Base-by-base conservation (phyloP, 345 rosid species). In the Murraya koenigii region DNA sequence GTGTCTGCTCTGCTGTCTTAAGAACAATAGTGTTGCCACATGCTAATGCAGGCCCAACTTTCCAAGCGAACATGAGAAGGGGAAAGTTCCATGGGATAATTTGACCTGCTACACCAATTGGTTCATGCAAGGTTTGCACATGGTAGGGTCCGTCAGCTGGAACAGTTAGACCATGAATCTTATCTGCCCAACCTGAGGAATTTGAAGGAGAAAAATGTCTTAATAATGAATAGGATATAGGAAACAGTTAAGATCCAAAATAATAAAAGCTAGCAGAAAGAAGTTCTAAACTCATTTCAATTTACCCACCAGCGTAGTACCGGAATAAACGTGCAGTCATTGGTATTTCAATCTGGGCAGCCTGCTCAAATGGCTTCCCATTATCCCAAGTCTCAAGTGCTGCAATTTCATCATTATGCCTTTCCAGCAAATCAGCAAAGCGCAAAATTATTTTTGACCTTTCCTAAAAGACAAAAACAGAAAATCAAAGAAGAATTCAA, bases 61-160 rank as follows among this genome's bases (percentile, higher is more conserved):
- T 95, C 99, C 98, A 95, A 28, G 94, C 83, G 79, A 79, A 89
- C 93, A 95, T 92, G 72, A 95, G 79, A 77, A 95, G 94, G 78
- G 99, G 99, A 78, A 95, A 95, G 82, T 95, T 95, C 99, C 98
- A 93, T 2, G 99, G 99, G 78, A 93, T 90, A 75, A 95, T 95
- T 81, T 92, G 99, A 77, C 99, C 99, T 13, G 89, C 96, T 69
- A 95, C 99, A 72, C 99, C 99, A 60, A 93, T 89, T 11, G 99
- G 98, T 80, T 95, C 99, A 35, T 93, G 98, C 69, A 93, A 78
- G 20, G 94, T 91, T 71, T 95, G 98, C 67, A 95, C 90, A 74
- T 89, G 96, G 86, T 90, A 65, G 30, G 80, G 76, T 55, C 99
- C 93, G 79, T 93, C 99, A 63, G 89, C 91, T 62, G 89, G 97